Conservation (phyloP, 73 alveolate genomes). For the Paramecium octaurelia region DNA sequence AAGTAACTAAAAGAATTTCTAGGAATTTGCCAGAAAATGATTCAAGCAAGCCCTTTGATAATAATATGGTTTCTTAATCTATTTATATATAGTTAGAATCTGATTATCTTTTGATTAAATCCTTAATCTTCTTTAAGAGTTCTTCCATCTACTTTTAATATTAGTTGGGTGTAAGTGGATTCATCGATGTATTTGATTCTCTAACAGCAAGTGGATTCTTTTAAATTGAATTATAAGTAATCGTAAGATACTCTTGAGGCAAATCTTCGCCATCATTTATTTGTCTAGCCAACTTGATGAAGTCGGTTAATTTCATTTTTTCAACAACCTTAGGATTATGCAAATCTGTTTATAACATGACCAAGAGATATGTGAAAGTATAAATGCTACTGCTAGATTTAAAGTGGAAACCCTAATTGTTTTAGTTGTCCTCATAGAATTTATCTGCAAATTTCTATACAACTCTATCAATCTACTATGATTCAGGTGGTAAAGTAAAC, state of each 20-base stretch:
- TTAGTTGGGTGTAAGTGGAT: not conserved
- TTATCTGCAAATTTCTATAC: conserved; percentile 93
- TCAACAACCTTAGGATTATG: conserved; percentile 61
- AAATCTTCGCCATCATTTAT: conserved; percentile 57
- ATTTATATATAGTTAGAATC: conserved; percentile 21
- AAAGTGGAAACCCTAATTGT: conserved; percentile 58
- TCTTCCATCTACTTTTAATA: conserved; percentile 48
- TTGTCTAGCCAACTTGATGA: conserved; percentile 28
- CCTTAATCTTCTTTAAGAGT: conserved; percentile 27
- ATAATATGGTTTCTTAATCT: not conserved
- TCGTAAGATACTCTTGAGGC: conserved; percentile 17
- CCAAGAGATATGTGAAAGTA: conserved; percentile 54
- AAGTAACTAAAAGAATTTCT: not conserved
- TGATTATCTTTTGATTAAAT: conserved; percentile 27
- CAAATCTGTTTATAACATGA: conserved; percentile 59
- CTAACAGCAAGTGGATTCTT: conserved; percentile 49
- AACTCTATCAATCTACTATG: conserved; percentile 86
- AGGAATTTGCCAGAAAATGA: conserved; percentile 32
- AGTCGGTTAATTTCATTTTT: conserved; percentile 56
- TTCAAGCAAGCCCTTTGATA: conserved; percentile 30
- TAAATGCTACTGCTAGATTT: conserved; percentile 81
- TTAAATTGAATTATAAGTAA: conserved; percentile 4
- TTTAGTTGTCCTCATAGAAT: conserved; percentile 87
- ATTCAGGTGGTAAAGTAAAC: conserved; percentile 60
- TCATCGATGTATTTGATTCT: conserved; percentile 26